Percentiles rank a stretch among this genome's conserved stretches.
Evolutionary conservation across 768 basidiomycete genomes (phyloP).

Genomic region (Roridomyces roridus): DNA sequence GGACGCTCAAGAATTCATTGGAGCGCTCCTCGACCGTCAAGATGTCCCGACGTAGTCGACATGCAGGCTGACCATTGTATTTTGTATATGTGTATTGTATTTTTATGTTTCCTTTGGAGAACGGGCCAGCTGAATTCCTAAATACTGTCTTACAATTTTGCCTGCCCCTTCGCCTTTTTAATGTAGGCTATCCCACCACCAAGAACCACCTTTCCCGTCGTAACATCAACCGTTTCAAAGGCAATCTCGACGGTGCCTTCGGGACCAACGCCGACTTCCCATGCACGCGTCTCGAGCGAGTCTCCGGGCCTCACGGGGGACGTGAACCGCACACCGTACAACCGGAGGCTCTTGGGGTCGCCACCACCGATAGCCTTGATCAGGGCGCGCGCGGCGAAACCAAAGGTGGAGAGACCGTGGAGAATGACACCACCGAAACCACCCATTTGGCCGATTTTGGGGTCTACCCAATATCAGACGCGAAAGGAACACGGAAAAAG

Average conservation of each 20-base stretch:
- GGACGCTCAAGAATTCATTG: constrained; percentile 59
- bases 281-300: constrained; percentile 75
- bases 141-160: constrained; percentile 39
- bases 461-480: constrained; percentile 53
- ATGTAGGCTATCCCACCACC: constrained; percentile 72
- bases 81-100: neutral
- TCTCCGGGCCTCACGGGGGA: constrained; percentile 86
- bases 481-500: neutral
- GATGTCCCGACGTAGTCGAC: constrained; percentile 67
- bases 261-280: constrained; percentile 76
- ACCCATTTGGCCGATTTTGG: constrained; percentile 67
- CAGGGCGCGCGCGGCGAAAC: constrained; percentile 81
- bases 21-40: constrained; percentile 67
- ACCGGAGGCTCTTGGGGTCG: constrained; percentile 65
- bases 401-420: constrained; percentile 83
- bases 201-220: constrained; percentile 66
- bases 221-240: constrained; percentile 66
- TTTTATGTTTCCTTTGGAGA: neutral
- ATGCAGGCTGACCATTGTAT: constrained; percentile 44
- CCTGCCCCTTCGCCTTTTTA: constrained; percentile 43
- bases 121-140: too few species aligned
- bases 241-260: constrained; percentile 64
- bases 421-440: constrained; percentile 89
- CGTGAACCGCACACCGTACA: constrained; percentile 80
- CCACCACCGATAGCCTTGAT: constrained; percentile 66